Base-by-base conservation (phyloP, 2,329 filamentous ascomycete genomes). In the Tolypocladium ovalisporum region DNA sequence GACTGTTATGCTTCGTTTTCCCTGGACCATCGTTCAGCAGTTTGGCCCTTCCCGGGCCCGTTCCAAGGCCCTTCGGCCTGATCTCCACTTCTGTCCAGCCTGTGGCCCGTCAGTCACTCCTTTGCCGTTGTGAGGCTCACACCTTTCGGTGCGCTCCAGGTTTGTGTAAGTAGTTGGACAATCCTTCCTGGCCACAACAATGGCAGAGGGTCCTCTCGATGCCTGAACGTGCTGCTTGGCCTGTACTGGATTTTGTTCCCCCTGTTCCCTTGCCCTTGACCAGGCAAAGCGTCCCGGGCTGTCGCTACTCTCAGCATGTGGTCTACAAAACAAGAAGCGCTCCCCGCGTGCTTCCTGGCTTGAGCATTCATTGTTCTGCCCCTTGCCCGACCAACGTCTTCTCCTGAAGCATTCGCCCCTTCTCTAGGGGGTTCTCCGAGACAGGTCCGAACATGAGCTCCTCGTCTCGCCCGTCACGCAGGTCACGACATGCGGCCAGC, bases 401-500 rank as follows among this genome's bases (percentile, higher is more conserved):
- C 27, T n/a, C 29, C 13, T 34, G 17, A 32, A n/a, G 47, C 47
- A 15, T 32, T 27, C 44, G 17, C 15, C 15, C 32, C 7, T 19
- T 19, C 19, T 49, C 24, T 15, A 15, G 15, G 7, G 44, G 4
- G 42, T 7, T 10, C 17, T 24, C 9, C 32, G 19, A 35, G 19
- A 34, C 27, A 13, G 29, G 27, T 54, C 24, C 44, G 60, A 55
- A 51, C 58, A 76, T 73, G 69, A 76, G 69, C 62, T 75, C 75
- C 54, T 72, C 74, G 17, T 76, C 75, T 49, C 75, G 73, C 53
- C 37, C 19, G 17, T 75, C 76, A 52, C 75, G 73, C 65, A 78
- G 71, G 68, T 71, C 75, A 62, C 76, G 75, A 60, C 73, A 77
- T 63, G 67, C 73, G 47, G 70, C 73, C 40, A 78, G 76, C 69